Base-by-base conservation (phyloP, 1,139 yeast genomes). In the Blastobotrys indianensis region DNA sequence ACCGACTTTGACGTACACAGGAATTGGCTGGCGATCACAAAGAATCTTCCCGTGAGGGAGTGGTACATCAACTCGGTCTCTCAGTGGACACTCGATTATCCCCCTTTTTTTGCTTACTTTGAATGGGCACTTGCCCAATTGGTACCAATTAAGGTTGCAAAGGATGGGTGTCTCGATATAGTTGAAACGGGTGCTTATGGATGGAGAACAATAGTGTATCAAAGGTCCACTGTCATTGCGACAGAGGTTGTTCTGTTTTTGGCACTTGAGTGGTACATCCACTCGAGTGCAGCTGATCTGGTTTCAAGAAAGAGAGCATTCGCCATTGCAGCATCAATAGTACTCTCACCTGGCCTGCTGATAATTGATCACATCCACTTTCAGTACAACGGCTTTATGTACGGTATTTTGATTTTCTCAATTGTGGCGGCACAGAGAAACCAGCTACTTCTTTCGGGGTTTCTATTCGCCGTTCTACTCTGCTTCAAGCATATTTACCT, bases 1-100 rank as follows among this genome's bases (percentile, higher is more conserved):
- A 92, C 98, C 0, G 98, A 94, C 62, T 92, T 94, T 59, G 98
- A 92, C 61, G 98, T 94, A 12, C 98, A 92, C 64, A 73, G 98
- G 50, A 92, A 92, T 62, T 92, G 98, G 98, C 74, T 92, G 37
- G 95, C 98, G 0, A 82, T 92, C 40, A 92, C 98, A 2, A 69
- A 80, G 56, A 75, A 74, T n/a, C 66, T 90, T 32, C 97, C 97
- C 0, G 47, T 90, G 12, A 68, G 68, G 10, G 64, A 83, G 48
- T 92, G 99, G 99, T 92, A 92, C 61, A 64, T 73, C 39, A 96
- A 92, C 58, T 67, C 73, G 23, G 88, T 95, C 0, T 83, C 86
- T 35, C 92, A 85, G 61, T 92, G 98, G 97, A 92, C 98, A 0
- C 69, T 94, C 43, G 98, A 92, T 65, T 92, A 92, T 65, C 98